These are phyloP conservation scores for Porodaedalea pini DNA, from an alignment of 1,284 basidiomycete species.

Conservation along the genomic window DNA sequence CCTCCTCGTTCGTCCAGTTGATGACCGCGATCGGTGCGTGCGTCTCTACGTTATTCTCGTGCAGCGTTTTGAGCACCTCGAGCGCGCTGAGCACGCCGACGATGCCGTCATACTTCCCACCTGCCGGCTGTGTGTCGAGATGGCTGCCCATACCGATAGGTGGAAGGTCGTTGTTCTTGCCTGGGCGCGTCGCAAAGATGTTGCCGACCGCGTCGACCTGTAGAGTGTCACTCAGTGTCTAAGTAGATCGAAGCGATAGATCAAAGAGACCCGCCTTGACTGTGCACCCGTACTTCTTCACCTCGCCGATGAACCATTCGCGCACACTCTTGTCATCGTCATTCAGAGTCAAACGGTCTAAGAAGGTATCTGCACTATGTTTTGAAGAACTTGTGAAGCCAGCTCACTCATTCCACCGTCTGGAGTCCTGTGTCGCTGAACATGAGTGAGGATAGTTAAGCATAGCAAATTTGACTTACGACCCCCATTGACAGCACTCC, in stretches of 20 bases:
- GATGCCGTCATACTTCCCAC: conserved; percentile 29
- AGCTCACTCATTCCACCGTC: conserved; percentile 20
- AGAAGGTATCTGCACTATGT: not conserved
- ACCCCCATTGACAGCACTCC: conserved; percentile 20
- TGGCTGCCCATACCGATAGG: conserved; percentile 26
- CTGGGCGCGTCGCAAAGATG: conserved; percentile 24
- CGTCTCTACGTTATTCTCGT: conserved; percentile 26
- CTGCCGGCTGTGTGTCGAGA: conserved; percentile 26
- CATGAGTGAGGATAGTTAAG: not conserved
- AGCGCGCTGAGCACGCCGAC: conserved; percentile 26
- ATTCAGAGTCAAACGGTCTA: conserved; percentile 23
- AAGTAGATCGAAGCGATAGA: not conserved
- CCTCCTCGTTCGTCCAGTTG: conserved; percentile 30
- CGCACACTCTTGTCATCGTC: conserved; percentile 25
- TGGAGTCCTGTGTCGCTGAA: conserved; percentile 6
- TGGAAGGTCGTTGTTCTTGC: conserved; percentile 18
- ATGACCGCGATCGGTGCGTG: conserved; percentile 25
- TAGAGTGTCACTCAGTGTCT: too few relatives aligned
- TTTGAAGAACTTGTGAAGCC: not conserved
- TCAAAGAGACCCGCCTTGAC: conserved; percentile 15
- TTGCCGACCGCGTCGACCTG: conserved; percentile 21
- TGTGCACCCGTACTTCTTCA: conserved; percentile 23
- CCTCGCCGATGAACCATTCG: conserved; percentile 24
- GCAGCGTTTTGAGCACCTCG: conserved; percentile 25
- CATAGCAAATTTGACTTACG: conserved; percentile 7